Percentiles rank a stretch among this genome's conserved stretches.
Conservation (phyloP, 2,329 filamentous ascomycete genomes). For the Pseudogymnoascus sp. region DNA sequence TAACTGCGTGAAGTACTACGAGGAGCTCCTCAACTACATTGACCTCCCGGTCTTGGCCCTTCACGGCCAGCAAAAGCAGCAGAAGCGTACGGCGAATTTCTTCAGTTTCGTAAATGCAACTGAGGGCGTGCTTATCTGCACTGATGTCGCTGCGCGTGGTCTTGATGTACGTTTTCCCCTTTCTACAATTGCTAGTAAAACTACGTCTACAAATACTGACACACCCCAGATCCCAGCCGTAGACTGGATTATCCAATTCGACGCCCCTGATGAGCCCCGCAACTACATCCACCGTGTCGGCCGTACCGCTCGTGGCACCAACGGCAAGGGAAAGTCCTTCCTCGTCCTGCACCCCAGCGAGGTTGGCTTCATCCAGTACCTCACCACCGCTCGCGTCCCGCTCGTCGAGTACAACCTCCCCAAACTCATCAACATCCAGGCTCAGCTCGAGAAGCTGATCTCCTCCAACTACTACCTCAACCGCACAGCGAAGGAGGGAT, state of each 20-base stretch:
- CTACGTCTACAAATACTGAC: constrained; percentile 17
- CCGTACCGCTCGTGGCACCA: constrained; percentile 79
- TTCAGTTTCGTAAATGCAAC: constrained; percentile 90
- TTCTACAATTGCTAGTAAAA: neutral
- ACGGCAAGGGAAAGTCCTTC: constrained; percentile 77
- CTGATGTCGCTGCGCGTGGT: constrained; percentile 89
- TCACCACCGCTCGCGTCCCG: constrained; percentile 86
- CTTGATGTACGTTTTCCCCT: constrained; percentile 58
- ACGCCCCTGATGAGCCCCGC: constrained; percentile 82
- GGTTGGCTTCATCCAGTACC: constrained; percentile 82
- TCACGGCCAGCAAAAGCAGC: constrained; percentile 96
- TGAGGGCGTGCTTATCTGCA: constrained; percentile 86
- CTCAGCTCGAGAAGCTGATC: constrained; percentile 90
- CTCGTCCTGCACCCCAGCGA: constrained; percentile 92
- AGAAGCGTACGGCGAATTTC: constrained; percentile 97
- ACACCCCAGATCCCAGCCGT: constrained; percentile 69
- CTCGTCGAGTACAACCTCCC: constrained; percentile 97
- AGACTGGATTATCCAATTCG: constrained; percentile 95
- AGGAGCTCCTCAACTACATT: constrained; percentile 94
- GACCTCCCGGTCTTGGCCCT: constrained; percentile 82
- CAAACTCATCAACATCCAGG: constrained; percentile 84
- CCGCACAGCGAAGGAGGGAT: constrained; percentile 72
- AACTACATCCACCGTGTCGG: constrained; percentile 96
- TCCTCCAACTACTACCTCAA: constrained; percentile 95
- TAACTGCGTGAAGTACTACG: constrained; percentile 91